Conservation (phyloP, 192 early-diverging fungal species). For the Backusella luteola region DNA sequence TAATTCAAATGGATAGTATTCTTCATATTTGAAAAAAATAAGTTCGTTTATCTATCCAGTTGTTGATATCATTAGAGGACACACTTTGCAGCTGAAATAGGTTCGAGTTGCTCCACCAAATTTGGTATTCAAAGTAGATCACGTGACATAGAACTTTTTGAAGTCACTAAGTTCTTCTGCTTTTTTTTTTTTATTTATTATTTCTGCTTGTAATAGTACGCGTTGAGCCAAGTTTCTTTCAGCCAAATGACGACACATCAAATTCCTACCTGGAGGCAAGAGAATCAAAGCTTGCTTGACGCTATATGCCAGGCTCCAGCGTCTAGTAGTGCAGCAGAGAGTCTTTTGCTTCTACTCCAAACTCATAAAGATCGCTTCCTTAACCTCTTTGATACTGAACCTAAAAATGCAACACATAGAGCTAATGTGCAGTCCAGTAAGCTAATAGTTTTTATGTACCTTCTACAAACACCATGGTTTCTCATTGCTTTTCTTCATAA, state of each 20-base stretch:
- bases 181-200: not conserved
- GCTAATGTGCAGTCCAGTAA: slow-evolving; percentile 26
- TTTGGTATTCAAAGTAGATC: too few species aligned
- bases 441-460: not conserved
- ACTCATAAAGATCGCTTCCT: slow-evolving; percentile 14
- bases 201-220: not conserved
- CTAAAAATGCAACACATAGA: slow-evolving; percentile 25
- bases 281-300: slow-evolving; percentile 11
- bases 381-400: slow-evolving; percentile 24
- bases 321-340: not conserved
- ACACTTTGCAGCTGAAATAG: too few species aligned
- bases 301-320: slow-evolving; percentile 13
- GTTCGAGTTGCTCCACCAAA: too few species aligned
- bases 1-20: too few species aligned
- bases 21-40: too few species aligned
- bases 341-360: slow-evolving; percentile 12
- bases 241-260: not conserved
- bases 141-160: too few species aligned
- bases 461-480: not conserved
- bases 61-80: too few species aligned
- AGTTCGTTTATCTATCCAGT: too few species aligned
- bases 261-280: slow-evolving; percentile 21
- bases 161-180: not conserved
- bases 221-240: not conserved
- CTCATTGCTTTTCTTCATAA: not conserved